Conservation (phyloP, 2,329 filamentous ascomycete species). For the Hypoxylon sp. region DNA sequence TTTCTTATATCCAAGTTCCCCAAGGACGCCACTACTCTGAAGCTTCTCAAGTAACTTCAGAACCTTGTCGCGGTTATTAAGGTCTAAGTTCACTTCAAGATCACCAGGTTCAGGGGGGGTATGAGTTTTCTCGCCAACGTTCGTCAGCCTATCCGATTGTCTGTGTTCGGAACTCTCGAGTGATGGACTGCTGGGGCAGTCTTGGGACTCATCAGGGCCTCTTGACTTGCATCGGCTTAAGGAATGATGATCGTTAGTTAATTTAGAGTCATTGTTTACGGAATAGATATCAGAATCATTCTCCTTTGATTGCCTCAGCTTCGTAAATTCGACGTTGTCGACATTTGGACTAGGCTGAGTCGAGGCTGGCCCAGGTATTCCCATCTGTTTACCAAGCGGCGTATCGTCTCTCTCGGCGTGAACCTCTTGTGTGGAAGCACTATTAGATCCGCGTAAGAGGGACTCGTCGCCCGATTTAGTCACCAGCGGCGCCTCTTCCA, state of each 20-base stretch:
- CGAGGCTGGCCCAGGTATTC: constrained; percentile 1
- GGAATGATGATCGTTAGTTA: neutral
- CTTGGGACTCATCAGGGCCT: constrained; percentile 17
- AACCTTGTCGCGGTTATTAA: constrained; percentile 37
- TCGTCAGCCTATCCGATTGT: constrained; percentile 8
- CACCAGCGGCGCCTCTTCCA: constrained; percentile 21
- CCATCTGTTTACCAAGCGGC: constrained; percentile 19
- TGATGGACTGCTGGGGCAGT: constrained; percentile 5
- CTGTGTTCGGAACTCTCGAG: constrained; percentile 9
- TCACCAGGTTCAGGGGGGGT: constrained; percentile 17
- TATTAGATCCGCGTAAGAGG: constrained; percentile 10
- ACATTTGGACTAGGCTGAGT: neutral
- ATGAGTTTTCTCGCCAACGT: constrained; percentile 11
- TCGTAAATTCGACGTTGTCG: constrained; percentile 3
- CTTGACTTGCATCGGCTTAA: constrained; percentile 1
- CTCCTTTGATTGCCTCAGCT: constrained; percentile 15
- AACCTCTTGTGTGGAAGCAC: neutral
- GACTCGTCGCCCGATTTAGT: constrained; percentile 14
- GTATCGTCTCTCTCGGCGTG: constrained; percentile 13
- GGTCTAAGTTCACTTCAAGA: constrained; percentile 22
- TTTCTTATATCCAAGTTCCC: constrained; percentile 48
- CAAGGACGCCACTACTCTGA: constrained; percentile 47
- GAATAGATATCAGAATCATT: constrained; percentile 3
- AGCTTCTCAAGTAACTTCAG: constrained; percentile 48
- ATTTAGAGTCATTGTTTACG: constrained; percentile 4